Base-by-base conservation (phyloP, 768 basidiomycete species). In the Chalciporus chontae region DNA sequence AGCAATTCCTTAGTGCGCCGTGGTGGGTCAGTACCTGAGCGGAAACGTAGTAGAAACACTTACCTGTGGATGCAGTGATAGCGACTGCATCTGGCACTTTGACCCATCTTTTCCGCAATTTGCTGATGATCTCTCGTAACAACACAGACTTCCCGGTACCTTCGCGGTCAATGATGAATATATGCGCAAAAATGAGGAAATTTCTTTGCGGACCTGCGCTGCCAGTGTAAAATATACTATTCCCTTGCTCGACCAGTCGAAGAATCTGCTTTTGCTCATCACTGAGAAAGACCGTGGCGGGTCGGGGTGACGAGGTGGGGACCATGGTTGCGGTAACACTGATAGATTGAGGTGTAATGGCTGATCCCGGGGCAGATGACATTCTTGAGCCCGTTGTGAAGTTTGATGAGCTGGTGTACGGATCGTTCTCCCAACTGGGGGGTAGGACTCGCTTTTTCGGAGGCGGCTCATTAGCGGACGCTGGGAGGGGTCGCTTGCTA, bases 131-230 rank as follows among this genome's bases (percentile, higher is more conserved):
- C 68, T 94, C 91, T 14, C 94, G 80, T 15, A 98, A 76, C 3
- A 98, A 78, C 21, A 98, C 92, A 3, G 94, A 97, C 70, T 98
- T 98, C 41, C 95, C 95, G 11, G 95, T 96, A 54, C 95, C 95
- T 96, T 43, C 1, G 41, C 7, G 26, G 8, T 45, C 4, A 21
- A 41, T 31, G 14, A n/a, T 48, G 51, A 31, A 51, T 53, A 51
- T 60, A 59, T 62, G 58, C 50, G 40, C 27, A 49, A 32, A 48
- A 37, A 52, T 48, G 15, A 54, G 39, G 42, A 15, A 37, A 34
- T 14, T 32, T 29, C 38, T 41, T 41, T 26, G 69, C 84, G 55
- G 55, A 96, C 94, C 95, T 51, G 96, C 96, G 73, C 90, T 92
- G 23, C 96, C 96, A 2, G 95, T 99, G 67, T 97, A 99, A 62